A percentile compares a stretch with the other conserved stretches of the same genome.
Evolutionary conservation across 768 basidiomycete species (phyloP).

Genomic region (Lepiota subincarnata): DNA sequence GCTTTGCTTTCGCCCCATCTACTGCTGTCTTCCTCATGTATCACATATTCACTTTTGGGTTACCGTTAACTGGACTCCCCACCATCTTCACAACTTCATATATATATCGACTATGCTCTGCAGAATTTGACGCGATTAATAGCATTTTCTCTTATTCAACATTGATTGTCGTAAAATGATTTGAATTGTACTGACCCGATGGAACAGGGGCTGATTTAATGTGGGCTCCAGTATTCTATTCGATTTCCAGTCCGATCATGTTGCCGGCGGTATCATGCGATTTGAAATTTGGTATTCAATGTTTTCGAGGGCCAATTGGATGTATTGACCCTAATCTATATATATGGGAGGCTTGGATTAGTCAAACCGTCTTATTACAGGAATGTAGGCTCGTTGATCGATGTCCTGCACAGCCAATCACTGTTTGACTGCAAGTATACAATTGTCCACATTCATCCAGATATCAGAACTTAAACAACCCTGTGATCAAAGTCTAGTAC

Average conservation of each 20-base stretch:
- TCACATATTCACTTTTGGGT: conserved; percentile 9
- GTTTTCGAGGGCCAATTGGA: conserved; percentile 7
- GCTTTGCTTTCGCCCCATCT: conserved; percentile 1
- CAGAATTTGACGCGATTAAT: neutral
- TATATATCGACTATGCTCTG: neutral
- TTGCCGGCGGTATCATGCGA: conserved; percentile 19
- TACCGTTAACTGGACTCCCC: neutral
- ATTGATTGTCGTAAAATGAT: conserved; percentile 3
- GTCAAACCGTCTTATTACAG: neutral
- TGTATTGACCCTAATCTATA: conserved; percentile 1
- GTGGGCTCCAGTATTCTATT: conserved; percentile 17
- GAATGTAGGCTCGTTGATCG: neutral
- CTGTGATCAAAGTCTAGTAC: neutral
- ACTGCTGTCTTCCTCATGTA: conserved; percentile 4
- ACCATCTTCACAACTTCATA: neutral
- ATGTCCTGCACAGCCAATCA: conserved; percentile 4
- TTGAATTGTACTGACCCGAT: conserved; percentile 20
- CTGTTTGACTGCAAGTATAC: conserved; percentile 1
- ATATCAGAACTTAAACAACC: neutral
- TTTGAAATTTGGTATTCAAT: conserved; percentile 13
- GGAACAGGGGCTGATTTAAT: conserved; percentile 16
- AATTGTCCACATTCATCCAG: neutral
- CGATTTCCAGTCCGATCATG: conserved; percentile 20
- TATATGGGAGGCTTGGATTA: neutral
- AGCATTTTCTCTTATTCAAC: conserved; percentile 3